Evolutionary conservation across 2,329 filamentous ascomycete species (phyloP), one percentile per base, ranked within the genome.

Genomic region (Pseudopithomyces maydicus): DNA sequence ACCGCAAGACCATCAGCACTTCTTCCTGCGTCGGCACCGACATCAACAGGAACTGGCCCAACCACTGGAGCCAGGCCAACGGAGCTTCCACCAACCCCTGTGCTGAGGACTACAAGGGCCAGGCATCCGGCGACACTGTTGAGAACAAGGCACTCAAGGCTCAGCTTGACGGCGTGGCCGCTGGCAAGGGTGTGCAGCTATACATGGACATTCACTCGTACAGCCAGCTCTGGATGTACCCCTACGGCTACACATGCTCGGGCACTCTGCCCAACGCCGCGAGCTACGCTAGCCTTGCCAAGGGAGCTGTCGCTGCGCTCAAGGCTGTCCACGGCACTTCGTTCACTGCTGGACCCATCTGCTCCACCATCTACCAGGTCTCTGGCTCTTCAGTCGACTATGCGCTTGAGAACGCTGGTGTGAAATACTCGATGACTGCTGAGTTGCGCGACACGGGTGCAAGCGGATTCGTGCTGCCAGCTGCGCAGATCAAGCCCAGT

Each of bases 121-220:
- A 66, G 0, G 67, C 71, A 2, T 66, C 69, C 1, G 71, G 68
- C 45, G 73, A 75, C 47, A 71, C 73, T 20, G 69, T 73, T 5
- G 74, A 77, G 58, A 75, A 73, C 48, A 74, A 74, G 52, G 69
- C 61, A 3, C 75, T 89, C 8, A 78, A 79, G 29, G 75, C 78
- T 5, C 81, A 82, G 44, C 74, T 84, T 19, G 76, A 78, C 46
- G 66, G 72, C 38, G 66, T 86, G 22, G 74, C 77, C 3, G 67
- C 69, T 2, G 70, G 70, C 15, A 78, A 83, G 58, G 83, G 84
- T 1, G 75, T 89, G 39, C 82, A 84, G 65, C 77, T 88, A 2
- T 90, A 84, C 73, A 83, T 89, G 61, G 87, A 90, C 73, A 85
- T 84, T 68, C 87, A 90, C 74, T 81, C 84, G 0, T 90, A 88